A percentile compares a stretch with the other conserved stretches of the same genome.
Conservation (phyloP, 495 filamentous ascomycete genomes). For the Geoglossum glabrum region DNA sequence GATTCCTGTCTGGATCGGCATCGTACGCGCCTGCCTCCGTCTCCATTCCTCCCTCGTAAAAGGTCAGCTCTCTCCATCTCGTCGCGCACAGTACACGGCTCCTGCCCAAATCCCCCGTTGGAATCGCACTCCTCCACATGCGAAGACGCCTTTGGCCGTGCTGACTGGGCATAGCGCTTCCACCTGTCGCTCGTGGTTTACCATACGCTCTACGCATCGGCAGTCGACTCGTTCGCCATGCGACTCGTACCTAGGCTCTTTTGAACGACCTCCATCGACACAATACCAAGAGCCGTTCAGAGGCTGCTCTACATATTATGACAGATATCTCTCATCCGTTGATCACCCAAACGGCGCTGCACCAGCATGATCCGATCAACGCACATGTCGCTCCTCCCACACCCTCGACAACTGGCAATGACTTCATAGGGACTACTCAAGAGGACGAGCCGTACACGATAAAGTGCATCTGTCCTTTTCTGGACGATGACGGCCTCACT, state of each 20-base stretch:
- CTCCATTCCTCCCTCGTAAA: neutral
- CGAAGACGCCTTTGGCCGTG: neutral
- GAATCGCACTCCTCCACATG: neutral
- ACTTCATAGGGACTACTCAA: conserved; percentile 21
- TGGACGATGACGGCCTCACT: conserved; percentile 92
- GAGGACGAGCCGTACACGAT: conserved; percentile 90
- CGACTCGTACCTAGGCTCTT: conserved; percentile 1
- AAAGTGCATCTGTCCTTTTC: conserved; percentile 85
- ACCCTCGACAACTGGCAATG: conserved; percentile 13
- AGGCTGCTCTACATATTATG: conserved; percentile 51
- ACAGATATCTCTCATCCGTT: conserved; percentile 55
- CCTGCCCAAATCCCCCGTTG: neutral
- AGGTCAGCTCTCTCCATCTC: neutral
- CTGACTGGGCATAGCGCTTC: neutral
- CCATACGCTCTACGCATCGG: neutral
- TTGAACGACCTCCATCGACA: neutral
- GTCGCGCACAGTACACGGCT: neutral
- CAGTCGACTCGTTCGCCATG: neutral
- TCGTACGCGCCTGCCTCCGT: neutral
- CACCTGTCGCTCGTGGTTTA: neutral
- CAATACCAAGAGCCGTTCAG: neutral
- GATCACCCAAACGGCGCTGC: conserved; percentile 36
- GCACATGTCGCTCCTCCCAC: conserved; percentile 10
- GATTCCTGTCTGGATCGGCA: neutral
- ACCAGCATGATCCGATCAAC: conserved; percentile 38